These are phyloP conservation scores for Capronia americana DNA, from an alignment of 2,329 filamentous ascomycete species.

Conservation along the genomic window DNA sequence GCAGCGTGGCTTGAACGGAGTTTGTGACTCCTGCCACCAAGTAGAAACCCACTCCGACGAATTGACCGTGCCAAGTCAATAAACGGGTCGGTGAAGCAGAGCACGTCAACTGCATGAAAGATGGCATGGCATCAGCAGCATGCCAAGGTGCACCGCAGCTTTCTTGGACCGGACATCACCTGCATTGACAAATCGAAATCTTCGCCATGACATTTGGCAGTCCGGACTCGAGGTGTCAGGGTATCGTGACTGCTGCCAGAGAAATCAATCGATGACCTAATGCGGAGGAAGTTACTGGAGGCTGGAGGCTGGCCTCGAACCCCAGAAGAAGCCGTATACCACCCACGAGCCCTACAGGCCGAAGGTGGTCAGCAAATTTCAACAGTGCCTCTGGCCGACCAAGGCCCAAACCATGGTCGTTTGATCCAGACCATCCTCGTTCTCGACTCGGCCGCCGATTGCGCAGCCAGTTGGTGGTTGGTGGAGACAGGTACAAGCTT, in stretches of 20 bases:
- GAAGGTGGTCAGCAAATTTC: neutral
- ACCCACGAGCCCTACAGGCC: neutral
- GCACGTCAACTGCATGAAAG: constrained; percentile 3
- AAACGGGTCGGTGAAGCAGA: neutral
- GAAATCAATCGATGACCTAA: neutral
- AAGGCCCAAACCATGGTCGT: constrained; percentile 15
- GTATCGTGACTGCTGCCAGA: neutral
- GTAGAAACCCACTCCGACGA: neutral
- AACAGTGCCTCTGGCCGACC: neutral
- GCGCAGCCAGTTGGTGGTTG: constrained; percentile 1
- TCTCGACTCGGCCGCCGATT: neutral
- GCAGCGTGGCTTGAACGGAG: constrained; percentile 15
- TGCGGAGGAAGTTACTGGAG: neutral
- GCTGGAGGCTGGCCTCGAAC: neutral
- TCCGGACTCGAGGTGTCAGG: neutral
- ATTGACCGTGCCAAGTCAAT: neutral
- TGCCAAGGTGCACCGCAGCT: neutral
- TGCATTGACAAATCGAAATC: neutral
- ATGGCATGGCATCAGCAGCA: constrained; percentile 10
- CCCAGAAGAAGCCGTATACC: neutral
- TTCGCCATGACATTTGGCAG: neutral
- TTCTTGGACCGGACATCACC: neutral
- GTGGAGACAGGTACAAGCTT: neutral
- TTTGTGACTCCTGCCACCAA: constrained; percentile 11
- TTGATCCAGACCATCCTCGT: constrained; percentile 17